These are phyloP conservation scores for Penicillium griseofulvum DNA, from an alignment of 2,329 filamentous ascomycete species.

Conservation along the genomic window DNA sequence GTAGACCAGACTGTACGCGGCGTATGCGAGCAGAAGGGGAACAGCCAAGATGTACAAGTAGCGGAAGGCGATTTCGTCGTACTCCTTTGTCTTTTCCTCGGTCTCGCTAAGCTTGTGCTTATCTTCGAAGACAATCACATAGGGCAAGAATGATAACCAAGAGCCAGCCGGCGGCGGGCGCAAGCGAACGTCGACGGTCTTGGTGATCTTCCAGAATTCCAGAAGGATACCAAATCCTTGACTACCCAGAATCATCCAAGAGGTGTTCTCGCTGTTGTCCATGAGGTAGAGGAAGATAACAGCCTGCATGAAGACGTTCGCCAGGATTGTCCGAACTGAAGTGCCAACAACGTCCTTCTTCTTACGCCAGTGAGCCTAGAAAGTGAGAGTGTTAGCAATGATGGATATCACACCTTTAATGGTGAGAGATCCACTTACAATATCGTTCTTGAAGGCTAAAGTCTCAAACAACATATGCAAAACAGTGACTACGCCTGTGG, in stretches of 20 bases:
- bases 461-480: constrained; percentile 94
- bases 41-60: constrained; percentile 94
- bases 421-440: constrained; percentile 51
- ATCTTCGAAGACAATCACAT: constrained; percentile 82
- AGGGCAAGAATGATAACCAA: constrained; percentile 72
- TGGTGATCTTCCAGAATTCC: constrained; percentile 94
- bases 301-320: constrained; percentile 95
- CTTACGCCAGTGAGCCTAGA: constrained; percentile 83
- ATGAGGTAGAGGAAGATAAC: constrained; percentile 96
- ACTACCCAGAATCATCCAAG: constrained; percentile 96
- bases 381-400: constrained; percentile 14
- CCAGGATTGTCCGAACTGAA: constrained; percentile 90
- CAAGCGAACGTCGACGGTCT: constrained; percentile 83
- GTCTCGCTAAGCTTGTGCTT: constrained; percentile 95
- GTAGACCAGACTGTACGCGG: constrained; percentile 85
- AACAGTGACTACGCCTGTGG: constrained; percentile 80
- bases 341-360: constrained; percentile 99
- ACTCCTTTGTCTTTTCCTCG: constrained; percentile 97
- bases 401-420: not conserved
- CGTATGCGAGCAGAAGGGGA: constrained; percentile 84
- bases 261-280: constrained; percentile 96
- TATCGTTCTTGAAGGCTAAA: constrained; percentile 95
- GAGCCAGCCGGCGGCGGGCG: constrained; percentile 67
- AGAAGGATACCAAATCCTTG: constrained; percentile 81
- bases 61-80: constrained; percentile 95